Percentiles rank a stretch among this genome's conserved stretches.
These are phyloP conservation scores for Nakaseomyces delphensis DNA, from an alignment of 1,139 yeast species.

Conservation along the genomic window DNA sequence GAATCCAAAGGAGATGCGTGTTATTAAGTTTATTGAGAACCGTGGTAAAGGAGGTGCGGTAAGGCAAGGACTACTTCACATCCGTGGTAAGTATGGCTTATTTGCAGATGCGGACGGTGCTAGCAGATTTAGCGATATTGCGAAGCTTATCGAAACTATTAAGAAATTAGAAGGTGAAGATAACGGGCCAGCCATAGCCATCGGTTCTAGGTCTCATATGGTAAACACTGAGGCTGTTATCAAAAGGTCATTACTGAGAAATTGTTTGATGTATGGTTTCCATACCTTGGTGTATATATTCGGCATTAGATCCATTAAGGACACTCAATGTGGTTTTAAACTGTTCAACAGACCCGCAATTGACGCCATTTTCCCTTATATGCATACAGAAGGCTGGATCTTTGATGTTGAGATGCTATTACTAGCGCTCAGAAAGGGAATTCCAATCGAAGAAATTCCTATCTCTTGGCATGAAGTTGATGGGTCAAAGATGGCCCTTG, in stretches of 20 bases:
- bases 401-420: constrained; percentile 90
- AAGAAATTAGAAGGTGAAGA: constrained; percentile 26
- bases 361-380: constrained; percentile 62
- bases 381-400: constrained; percentile 98
- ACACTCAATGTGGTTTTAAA: constrained; percentile 97
- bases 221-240: constrained; percentile 94
- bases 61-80: constrained; percentile 76
- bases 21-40: constrained; percentile 57
- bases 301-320: constrained; percentile 79
- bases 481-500: constrained; percentile 89
- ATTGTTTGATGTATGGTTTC: constrained; percentile 86
- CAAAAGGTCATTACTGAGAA: constrained; percentile 77
- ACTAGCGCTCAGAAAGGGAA: constrained; percentile 62
- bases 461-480: constrained; percentile 96
- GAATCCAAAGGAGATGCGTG: constrained; percentile 55
- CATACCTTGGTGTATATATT: constrained; percentile 79
- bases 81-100: constrained; percentile 63
- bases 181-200: constrained; percentile 49
- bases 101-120: constrained; percentile 99
- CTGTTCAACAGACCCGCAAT: constrained; percentile 70
- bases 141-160: constrained; percentile 43
- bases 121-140: constrained; percentile 65
- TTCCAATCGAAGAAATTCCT: constrained; percentile 66
- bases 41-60: constrained; percentile 99
- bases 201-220: constrained; percentile 96